Evolutionary conservation across 257 asterid species (phyloP).

Genomic region (Salvia rosmarinus): DNA sequence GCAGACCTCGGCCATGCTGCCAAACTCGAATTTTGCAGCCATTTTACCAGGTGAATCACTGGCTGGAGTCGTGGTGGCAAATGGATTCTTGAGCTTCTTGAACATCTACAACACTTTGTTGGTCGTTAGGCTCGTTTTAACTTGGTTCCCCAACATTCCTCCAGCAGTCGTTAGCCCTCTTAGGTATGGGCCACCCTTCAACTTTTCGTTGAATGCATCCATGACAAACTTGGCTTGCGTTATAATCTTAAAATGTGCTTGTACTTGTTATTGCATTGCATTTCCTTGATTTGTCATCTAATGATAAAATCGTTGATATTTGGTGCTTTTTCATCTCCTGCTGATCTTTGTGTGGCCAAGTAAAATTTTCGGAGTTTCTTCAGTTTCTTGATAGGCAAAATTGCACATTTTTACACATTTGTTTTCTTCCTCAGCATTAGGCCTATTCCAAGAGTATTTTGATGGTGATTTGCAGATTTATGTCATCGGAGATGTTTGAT

Average conservation of each 20-base stretch:
- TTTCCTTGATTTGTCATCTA: too few relatives aligned
- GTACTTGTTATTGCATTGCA: too few relatives aligned
- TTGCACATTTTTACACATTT: not conserved
- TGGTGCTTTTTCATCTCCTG: too few relatives aligned
- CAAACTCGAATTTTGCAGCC: conserved; percentile 69
- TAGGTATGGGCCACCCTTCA: conserved; percentile 45
- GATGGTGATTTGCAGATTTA: not conserved
- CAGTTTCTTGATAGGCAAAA: not conserved
- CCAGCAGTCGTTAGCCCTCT: conserved; percentile 79
- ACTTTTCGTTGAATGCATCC: not conserved
- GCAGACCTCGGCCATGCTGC: conserved; percentile 39
- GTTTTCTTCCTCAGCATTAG: not conserved
- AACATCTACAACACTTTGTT: conserved; percentile 81
- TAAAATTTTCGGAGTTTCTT: not conserved
- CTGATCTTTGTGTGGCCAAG: not conserved
- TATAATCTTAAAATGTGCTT: not conserved
- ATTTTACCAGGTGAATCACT: conserved; percentile 85
- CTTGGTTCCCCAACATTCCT: conserved; percentile 98
- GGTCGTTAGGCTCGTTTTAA: conserved; percentile 79
- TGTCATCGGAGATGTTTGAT: not conserved
- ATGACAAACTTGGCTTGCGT: not conserved
- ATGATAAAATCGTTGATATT: too few relatives aligned
- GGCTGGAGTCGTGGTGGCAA: conserved; percentile 75
- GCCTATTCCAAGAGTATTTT: not conserved
- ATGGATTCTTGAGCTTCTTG: conserved; percentile 74